A percentile compares a stretch with the other conserved stretches of the same genome.
Evolutionary conservation across 1,284 basidiomycete species (phyloP).

Genomic region (Singerocomus rubriflavus): DNA sequence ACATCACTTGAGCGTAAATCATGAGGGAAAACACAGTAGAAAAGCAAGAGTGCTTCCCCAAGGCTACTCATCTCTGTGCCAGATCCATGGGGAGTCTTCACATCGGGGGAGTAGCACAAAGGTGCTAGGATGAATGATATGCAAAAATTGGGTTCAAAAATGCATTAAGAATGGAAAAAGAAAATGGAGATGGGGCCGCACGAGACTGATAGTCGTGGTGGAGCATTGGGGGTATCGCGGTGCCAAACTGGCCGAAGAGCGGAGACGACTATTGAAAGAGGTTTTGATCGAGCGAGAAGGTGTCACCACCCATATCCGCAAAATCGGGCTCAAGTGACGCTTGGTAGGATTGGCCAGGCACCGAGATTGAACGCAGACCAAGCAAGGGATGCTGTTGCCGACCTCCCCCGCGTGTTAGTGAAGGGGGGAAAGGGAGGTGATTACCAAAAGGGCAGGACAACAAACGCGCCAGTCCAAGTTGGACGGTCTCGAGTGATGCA

Average conservation of each 20-base stretch:
- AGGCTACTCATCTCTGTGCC: constrained; percentile 9
- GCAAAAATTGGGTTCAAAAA: constrained; percentile 31
- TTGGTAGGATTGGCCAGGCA: constrained; percentile 20
- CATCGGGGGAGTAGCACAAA: constrained; percentile 20
- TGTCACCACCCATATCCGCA: constrained; percentile 49
- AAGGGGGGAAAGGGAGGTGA: constrained; percentile 21
- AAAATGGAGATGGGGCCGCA: constrained; percentile 9
- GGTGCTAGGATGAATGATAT: constrained; percentile 32
- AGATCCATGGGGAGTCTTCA: constrained; percentile 18
- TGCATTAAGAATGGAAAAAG: constrained; percentile 27
- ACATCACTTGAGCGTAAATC: constrained; percentile 26
- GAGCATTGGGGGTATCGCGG: constrained; percentile 9
- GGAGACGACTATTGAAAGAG: constrained; percentile 41
- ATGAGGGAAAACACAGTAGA: constrained; percentile 26
- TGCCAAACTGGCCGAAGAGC: neutral
- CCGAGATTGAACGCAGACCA: constrained; percentile 38
- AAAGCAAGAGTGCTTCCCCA: constrained; percentile 14
- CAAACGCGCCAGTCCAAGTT: constrained; percentile 36
- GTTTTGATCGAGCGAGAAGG: constrained; percentile 41
- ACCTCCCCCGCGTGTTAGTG: constrained; percentile 21
- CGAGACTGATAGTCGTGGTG: neutral
- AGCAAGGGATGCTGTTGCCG: constrained; percentile 20
- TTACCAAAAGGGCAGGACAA: constrained; percentile 28
- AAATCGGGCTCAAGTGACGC: constrained; percentile 33
- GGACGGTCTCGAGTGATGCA: constrained; percentile 43